Evolutionary conservation across 2,329 filamentous ascomycete species (phyloP).

Genomic region (Coniella vitis): DNA sequence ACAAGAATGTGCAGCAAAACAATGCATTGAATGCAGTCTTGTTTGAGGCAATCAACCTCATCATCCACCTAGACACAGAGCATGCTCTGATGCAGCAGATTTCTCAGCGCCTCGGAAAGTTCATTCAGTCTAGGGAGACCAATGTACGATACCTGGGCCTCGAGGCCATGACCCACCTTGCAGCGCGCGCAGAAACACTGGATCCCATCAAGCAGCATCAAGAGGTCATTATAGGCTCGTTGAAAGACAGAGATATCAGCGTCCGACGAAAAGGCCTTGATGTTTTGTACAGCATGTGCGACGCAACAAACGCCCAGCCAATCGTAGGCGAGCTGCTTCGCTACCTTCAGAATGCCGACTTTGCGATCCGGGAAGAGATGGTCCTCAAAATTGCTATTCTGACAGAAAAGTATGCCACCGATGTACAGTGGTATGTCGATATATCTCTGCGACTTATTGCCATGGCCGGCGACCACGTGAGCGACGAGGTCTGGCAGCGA

Average conservation of each 20-base stretch:
- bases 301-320: constrained; percentile 84
- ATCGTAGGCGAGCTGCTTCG: constrained; percentile 91
- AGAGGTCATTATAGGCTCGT: constrained; percentile 86
- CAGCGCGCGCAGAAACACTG: constrained; percentile 84
- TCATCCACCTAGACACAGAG: constrained; percentile 95
- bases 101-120: constrained; percentile 81
- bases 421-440: constrained; percentile 99
- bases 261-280: constrained; percentile 93
- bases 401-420: constrained; percentile 96
- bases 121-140: constrained; percentile 93
- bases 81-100: constrained; percentile 94
- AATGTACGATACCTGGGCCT: constrained; percentile 94
- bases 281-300: constrained; percentile 98
- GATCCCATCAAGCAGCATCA: constrained; percentile 98
- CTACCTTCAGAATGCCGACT: constrained; percentile 93
- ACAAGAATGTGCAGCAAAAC: constrained; percentile 98
- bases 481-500: constrained; percentile 97
- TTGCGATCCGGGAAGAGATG: constrained; percentile 98
- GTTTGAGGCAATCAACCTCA: constrained; percentile 97
- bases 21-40: constrained; percentile 97
- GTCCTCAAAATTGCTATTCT: constrained; percentile 97
- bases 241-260: constrained; percentile 94
- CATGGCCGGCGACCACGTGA: constrained; percentile 96
- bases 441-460: constrained; percentile 91
- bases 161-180: constrained; percentile 97